Base-by-base conservation (phyloP, 371 early-diverging fungal species). In the Rhizopus sp. region DNA sequence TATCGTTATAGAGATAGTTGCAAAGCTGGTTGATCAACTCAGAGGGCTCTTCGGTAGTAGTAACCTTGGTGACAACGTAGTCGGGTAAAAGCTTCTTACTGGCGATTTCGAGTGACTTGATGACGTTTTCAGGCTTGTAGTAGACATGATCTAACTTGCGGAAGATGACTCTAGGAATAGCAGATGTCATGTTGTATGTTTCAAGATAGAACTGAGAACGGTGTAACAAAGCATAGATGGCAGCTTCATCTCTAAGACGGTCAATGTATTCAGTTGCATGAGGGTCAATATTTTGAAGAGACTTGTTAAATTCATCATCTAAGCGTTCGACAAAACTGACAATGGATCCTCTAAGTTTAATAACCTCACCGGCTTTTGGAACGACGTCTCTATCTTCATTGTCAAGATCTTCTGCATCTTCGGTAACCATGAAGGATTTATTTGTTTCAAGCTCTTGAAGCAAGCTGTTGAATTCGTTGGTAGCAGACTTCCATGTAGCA, bases 221-320 rank as follows among this genome's bases (percentile, higher is more conserved):
- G 32, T 93, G 88, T 64, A 97, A 88, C 44, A 93, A 77, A 41
- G 88, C 83, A 68, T 96, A 96, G 42, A 97, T 74, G n/a, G 82
- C 60, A 38, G 90, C 85, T 56, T 97, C 94, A 72, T 97, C 97
- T 58, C 87, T 84, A 64, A 98, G 84, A 50, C 98, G 92, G 55
- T 93, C 95, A 57, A 96, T 85, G 68, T 97, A 98, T 64, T 98
- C 97, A 53, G 91, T 90, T 34, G 97, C 90, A 73, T 96, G 95
- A 56, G 98, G 95, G 74, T 98, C 99, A 62, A 93, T 92, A 77
- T 88, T 88, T 75, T 95, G 96, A 45, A 99, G 86, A 12, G 93
- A 88, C 72, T 92, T 92, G 58, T 86, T 92, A 77, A 96, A 98
- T 77, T 98, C 99, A 48, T 98, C 97, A 77, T 97, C 97, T 39